Evolutionary conservation across 2,329 filamentous ascomycete species (phyloP).

Genomic region (Aciculosporium take): DNA sequence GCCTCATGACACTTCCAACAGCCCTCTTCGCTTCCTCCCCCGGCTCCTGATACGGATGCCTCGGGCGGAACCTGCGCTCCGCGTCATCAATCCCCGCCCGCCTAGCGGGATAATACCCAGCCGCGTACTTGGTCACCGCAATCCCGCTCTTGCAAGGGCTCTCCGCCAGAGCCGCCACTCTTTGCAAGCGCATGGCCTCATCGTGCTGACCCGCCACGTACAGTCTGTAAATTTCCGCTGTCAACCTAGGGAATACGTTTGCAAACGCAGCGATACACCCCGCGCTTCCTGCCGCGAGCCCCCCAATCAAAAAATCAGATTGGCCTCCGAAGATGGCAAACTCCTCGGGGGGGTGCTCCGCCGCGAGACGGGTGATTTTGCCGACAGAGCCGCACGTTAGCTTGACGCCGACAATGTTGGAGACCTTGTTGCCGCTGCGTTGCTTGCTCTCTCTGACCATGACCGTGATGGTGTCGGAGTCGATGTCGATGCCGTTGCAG

Average conservation of each 20-base stretch:
- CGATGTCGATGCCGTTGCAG: conserved; percentile 51
- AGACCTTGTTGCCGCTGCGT: conserved; percentile 10
- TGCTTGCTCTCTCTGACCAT: conserved; percentile 13
- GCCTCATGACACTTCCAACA: conserved; percentile 2
- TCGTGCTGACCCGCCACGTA: conserved; percentile 1
- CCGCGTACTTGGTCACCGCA: conserved; percentile 7
- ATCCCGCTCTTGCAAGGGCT: conserved; percentile 9
- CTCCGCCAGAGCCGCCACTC: conserved; percentile 7
- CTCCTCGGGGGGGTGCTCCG: conserved; percentile 32
- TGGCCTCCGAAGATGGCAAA: conserved; percentile 62
- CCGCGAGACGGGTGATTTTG: conserved; percentile 49
- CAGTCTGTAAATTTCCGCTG: conserved; percentile 14
- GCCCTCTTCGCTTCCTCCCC: background rate
- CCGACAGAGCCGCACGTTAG: conserved; percentile 62
- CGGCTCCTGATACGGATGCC: conserved; percentile 8
- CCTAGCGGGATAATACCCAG: conserved; percentile 5
- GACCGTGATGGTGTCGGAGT: conserved; percentile 44
- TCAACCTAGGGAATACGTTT: conserved; percentile 45
- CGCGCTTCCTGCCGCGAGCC: conserved; percentile 40
- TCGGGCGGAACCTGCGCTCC: conserved; percentile 6
- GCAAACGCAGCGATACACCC: conserved; percentile 50
- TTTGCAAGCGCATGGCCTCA: conserved; percentile 5
- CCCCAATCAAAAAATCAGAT: conserved; percentile 54
- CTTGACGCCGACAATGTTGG: conserved; percentile 57
- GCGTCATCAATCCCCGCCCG: conserved; percentile 8